These are phyloP conservation scores for Anacardium occidentale DNA, from an alignment of 345 rosid genomes.

Conservation along the genomic window DNA sequence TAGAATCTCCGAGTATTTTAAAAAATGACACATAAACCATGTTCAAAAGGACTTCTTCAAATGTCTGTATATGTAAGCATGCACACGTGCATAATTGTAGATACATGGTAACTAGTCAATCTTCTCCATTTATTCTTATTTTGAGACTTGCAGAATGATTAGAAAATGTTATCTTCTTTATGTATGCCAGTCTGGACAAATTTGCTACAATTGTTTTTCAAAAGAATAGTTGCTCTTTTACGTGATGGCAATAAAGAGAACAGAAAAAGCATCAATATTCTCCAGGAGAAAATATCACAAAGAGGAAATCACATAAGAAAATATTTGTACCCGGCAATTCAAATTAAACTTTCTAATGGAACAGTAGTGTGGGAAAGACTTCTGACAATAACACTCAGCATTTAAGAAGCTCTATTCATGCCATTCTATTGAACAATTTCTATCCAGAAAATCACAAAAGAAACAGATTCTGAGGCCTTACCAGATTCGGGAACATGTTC, in stretches of 20 bases:
- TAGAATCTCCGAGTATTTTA: background rate
- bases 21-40: background rate
- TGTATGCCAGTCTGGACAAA: background rate
- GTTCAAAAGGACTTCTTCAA: background rate
- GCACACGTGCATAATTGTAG: background rate
- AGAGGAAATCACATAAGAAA: background rate
- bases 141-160: background rate
- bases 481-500: slow-evolving; percentile 99
- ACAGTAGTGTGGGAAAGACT: background rate
- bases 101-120: background rate
- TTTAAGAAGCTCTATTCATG: background rate
- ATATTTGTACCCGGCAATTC: background rate
- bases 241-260: background rate
- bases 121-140: background rate
- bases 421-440: background rate
- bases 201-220: background rate
- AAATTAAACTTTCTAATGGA: background rate
- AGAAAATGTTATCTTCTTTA: background rate
- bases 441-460: background rate
- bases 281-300: background rate
- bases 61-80: background rate
- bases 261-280: background rate
- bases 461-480: slow-evolving; percentile 26
- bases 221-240: background rate
- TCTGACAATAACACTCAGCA: background rate